These are phyloP conservation scores for Phenoliferia sp. DNA, from an alignment of 1,284 basidiomycete genomes.

Conservation along the genomic window DNA sequence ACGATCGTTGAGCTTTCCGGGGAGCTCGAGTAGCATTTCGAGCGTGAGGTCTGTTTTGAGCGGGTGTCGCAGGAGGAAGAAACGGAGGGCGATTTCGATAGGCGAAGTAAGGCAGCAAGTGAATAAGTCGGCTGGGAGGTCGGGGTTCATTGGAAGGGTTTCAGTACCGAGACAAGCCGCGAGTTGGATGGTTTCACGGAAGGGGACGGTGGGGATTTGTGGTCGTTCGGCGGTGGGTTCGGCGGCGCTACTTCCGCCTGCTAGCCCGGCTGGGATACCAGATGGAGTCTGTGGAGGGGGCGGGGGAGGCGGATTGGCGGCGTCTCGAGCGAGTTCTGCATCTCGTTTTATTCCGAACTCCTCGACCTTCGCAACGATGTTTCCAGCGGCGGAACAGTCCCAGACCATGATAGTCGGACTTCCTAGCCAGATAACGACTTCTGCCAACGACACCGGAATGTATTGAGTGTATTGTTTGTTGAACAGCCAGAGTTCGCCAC, in stretches of 20 bases:
- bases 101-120: slow-evolving; percentile 96
- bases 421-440: slow-evolving; percentile 39
- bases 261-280: neutral
- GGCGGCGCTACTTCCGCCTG: slow-evolving; percentile 23
- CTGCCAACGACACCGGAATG: slow-evolving; percentile 64
- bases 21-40: slow-evolving; percentile 92
- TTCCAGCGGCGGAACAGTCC: slow-evolving; percentile 95
- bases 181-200: slow-evolving; percentile 88
- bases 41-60: slow-evolving; percentile 52
- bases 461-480: slow-evolving; percentile 98
- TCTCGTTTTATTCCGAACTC: slow-evolving; percentile 80
- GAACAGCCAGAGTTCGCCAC: slow-evolving; percentile 98
- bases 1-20: slow-evolving; percentile 92
- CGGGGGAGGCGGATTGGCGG: slow-evolving; percentile 12
- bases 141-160: slow-evolving; percentile 88
- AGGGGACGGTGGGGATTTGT: slow-evolving; percentile 51
- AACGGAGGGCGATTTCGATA: slow-evolving; percentile 93
- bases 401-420: slow-evolving; percentile 97
- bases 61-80: slow-evolving; percentile 87
- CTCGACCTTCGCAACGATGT: slow-evolving; percentile 87
- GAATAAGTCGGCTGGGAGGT: slow-evolving; percentile 94
- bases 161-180: slow-evolving; percentile 92
- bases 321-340: slow-evolving; percentile 54
- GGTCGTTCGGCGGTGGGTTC: slow-evolving; percentile 44
- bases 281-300: slow-evolving; percentile 2